Evolutionary conservation across 2,329 filamentous ascomycete genomes (phyloP).

Genomic region (Claviceps fusiformis): DNA sequence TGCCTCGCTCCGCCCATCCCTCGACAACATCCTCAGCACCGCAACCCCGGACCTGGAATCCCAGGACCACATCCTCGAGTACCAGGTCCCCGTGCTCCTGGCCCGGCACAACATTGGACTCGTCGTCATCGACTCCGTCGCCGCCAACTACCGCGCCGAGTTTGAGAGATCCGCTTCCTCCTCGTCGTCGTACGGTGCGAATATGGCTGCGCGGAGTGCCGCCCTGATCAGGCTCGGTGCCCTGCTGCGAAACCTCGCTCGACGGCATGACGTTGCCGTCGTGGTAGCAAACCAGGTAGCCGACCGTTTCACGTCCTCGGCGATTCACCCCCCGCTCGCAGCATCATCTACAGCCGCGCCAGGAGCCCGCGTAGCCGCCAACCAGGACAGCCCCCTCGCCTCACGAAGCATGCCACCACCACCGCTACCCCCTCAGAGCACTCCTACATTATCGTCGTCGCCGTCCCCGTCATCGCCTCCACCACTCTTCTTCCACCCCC

Average conservation of each 20-base stretch:
- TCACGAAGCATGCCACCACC: conserved; percentile 26
- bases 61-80: conserved; percentile 88
- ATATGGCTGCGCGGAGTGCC: conserved; percentile 61
- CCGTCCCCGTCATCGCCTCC: neutral
- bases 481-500: conserved; percentile 22
- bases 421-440: neutral
- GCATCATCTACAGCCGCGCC: neutral
- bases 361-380: neutral
- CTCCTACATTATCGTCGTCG: neutral
- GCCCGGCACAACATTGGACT: conserved; percentile 64
- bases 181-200: conserved; percentile 23
- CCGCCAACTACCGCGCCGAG: conserved; percentile 90
- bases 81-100: conserved; percentile 80
- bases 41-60: conserved; percentile 81
- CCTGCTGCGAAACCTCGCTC: conserved; percentile 62
- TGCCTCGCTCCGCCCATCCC: conserved; percentile 35
- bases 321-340: neutral
- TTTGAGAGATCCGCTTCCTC: conserved; percentile 45
- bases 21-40: conserved; percentile 67
- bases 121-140: conserved; percentile 79
- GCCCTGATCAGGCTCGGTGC: conserved; percentile 68
- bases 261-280: conserved; percentile 61
- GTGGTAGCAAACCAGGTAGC: conserved; percentile 94
- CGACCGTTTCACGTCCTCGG: conserved; percentile 53
- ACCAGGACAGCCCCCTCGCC: conserved; percentile 37